These are phyloP conservation scores for Vaccinium darrowii DNA, from an alignment of 148 eudicot genomes.

Conservation along the genomic window DNA sequence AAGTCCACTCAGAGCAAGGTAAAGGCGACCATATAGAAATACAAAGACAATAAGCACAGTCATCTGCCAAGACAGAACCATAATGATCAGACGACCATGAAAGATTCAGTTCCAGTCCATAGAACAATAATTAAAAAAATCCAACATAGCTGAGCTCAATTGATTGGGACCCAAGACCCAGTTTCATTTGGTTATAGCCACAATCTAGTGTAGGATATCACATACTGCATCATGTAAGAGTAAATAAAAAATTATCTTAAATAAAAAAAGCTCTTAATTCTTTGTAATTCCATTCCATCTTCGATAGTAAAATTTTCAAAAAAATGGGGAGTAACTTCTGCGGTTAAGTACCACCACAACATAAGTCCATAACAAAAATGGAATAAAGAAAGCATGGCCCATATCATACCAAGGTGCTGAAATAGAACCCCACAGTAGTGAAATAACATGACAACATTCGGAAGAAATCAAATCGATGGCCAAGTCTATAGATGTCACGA, in stretches of 20 bases:
- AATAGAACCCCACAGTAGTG: conserved; percentile 69
- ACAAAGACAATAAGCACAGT: conserved; percentile 58
- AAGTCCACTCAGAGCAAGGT: conserved; percentile 73
- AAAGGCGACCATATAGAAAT: conserved; percentile 74
- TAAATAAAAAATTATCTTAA: background rate
- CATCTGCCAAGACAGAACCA: conserved; percentile 41
- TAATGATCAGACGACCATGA: conserved; percentile 1
- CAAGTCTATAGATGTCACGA: conserved; percentile 68
- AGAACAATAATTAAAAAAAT: background rate
- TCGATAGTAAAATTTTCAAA: background rate
- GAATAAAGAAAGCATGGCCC: background rate
- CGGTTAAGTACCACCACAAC: background rate
- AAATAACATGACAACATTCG: conserved; percentile 65
- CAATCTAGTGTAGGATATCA: background rate
- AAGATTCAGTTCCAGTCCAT: background rate
- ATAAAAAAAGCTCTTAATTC: background rate
- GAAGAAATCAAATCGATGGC: conserved; percentile 74
- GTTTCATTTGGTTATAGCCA: background rate
- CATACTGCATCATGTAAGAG: background rate
- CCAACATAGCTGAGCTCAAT: background rate
- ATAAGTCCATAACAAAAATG: background rate
- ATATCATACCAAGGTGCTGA: conserved; percentile 53
- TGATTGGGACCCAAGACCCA: background rate
- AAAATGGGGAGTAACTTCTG: background rate
- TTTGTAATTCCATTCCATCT: background rate